Conservation (phyloP, 768 basidiomycete species). For the Dacryopinax spathularia region DNA sequence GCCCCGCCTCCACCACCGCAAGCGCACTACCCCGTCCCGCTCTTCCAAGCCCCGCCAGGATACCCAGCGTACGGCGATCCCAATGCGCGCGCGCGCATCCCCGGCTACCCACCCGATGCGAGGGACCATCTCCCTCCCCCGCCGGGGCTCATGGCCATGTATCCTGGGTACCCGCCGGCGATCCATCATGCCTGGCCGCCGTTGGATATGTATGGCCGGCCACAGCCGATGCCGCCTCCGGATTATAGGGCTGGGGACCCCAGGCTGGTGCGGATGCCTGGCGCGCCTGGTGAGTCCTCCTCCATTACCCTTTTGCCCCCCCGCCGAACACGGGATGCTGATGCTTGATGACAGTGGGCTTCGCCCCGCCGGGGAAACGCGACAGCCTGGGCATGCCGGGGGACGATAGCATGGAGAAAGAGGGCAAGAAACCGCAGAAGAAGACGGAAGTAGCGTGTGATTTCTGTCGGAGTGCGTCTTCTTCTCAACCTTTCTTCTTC, state of each 20-base stretch:
- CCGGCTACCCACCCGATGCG: background rate
- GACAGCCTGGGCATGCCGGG: constrained; percentile 4
- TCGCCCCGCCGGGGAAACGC: background rate
- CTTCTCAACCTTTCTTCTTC: too few relatives aligned
- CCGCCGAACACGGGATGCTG: background rate
- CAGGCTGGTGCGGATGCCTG: background rate
- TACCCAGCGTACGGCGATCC: constrained; percentile 1
- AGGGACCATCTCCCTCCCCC: background rate
- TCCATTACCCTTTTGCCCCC: too few relatives aligned
- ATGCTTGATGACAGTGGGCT: background rate
- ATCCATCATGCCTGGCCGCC: background rate
- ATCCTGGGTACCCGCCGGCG: background rate
- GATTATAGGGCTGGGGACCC: background rate
- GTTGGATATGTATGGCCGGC: background rate
- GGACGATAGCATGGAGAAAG: background rate
- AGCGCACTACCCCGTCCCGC: background rate
- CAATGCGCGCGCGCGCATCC: background rate
- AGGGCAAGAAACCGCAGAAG: constrained; percentile 13
- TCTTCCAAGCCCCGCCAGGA: background rate
- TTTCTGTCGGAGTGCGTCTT: constrained; percentile 62
- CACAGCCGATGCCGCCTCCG: background rate
- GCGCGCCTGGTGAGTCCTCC: background rate
- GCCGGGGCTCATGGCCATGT: constrained; percentile 1
- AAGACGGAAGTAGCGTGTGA: constrained; percentile 77
- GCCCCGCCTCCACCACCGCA: background rate